phyloP scores from a whole-genome alignment of 257 asterid genomes.

The Solanum sejunctum region DNA sequence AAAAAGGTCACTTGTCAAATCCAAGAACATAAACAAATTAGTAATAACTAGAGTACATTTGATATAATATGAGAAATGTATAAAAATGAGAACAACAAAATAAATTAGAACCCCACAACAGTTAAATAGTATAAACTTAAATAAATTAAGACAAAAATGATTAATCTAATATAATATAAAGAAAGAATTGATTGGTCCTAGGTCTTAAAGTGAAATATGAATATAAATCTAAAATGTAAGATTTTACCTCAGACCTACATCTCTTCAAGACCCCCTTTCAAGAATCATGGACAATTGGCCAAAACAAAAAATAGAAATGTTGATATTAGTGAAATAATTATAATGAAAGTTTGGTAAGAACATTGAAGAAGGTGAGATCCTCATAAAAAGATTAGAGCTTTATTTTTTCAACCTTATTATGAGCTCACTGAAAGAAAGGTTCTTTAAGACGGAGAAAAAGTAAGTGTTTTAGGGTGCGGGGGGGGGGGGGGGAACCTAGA shows the following conservation, averaged over 20 bases:
- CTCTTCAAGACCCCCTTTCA: conserved; percentile 28
- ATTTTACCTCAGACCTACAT: conserved; percentile 86
- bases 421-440: conserved; percentile 1
- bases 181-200: neutral
- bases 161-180: conserved; percentile 3
- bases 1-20: conserved; percentile 25
- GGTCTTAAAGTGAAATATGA: conserved; percentile 29
- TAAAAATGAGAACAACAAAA: neutral
- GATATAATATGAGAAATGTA: conserved; percentile 8
- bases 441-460: conserved; percentile 26
- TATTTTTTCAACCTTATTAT: conserved; percentile 54
- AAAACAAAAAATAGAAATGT: neutral
- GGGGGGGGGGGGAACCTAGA: neutral
- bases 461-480: conserved; percentile 7
- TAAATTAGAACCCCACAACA: conserved; percentile 6
- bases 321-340: neutral
- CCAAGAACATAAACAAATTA: conserved; percentile 12
- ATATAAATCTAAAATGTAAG: conserved; percentile 26
- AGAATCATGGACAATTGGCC: conserved; percentile 30
- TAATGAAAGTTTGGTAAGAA: conserved; percentile 32
- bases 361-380: conserved; percentile 85
- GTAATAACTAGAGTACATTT: neutral
- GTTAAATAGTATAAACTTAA: conserved; percentile 1
- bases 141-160: neutral
- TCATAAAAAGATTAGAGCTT: conserved; percentile 40